Base-by-base conservation (phyloP, 768 basidiomycete species). In the Kondoa malvinella region DNA sequence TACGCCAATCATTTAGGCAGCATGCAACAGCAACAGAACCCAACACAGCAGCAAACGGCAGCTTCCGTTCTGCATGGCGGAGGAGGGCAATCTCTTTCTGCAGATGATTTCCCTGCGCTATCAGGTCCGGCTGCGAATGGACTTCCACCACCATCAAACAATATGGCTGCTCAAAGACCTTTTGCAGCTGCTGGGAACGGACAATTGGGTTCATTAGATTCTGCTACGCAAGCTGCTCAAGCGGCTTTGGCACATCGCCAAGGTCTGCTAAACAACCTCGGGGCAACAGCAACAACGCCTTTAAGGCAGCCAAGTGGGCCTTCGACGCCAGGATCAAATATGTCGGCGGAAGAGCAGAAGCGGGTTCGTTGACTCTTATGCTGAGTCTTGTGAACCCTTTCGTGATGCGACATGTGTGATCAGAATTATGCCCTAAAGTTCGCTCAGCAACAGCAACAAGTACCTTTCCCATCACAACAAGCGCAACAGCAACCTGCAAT, bases 1-100 rank as follows among this genome's bases (percentile, higher is more conserved):
- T 60, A 60, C 25, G 30, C 58, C 4, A 25, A 25, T 31, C 58
- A 60, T 14, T 25, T 25, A 60, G 25, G 8, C 4, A 25, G 25
- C 30, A 26, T 60, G 58, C n/a, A 60, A 31, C 58, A 25, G n/a
- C 8, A 60, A 4, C 58, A 4, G n/a, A 31, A 31, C 25, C 58
- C 58, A 60, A 4, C 4, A 31, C 27, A 4, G 8, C 58, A 31
- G 30, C 58, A 60, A 31, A 60, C 30, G 25, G 58, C 58, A 4
- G 58, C 58, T 60, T 60, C 58, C 4, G 58, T 25, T 14, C 25
- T 60, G 58, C 58, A 25, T 31, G 58, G 25, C 30, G 27, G 25
- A 4, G 25, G 27, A 4, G 14, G 14, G 67, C 80, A 85, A 74
- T 85, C 86, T 76, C 87, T 91, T 69, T 87, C 66, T 26, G 61